phyloP scores from a whole-genome alignment of 768 basidiomycete genomes.

The Tulasnella sp. region DNA sequence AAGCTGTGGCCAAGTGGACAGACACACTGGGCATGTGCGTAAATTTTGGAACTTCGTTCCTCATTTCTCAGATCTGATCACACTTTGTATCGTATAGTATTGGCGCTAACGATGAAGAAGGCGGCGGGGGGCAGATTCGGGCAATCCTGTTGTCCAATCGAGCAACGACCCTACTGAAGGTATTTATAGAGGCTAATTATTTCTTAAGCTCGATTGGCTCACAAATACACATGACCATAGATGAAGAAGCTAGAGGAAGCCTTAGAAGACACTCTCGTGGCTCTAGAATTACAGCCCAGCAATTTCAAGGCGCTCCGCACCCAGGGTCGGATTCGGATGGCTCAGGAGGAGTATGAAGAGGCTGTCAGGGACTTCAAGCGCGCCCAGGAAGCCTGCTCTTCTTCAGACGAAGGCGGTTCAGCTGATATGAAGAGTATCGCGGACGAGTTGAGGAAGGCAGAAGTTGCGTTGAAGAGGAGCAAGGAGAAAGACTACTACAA shows the following conservation, averaged over 20 bases:
- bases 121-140: constrained; percentile 68
- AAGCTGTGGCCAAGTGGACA: constrained; percentile 57
- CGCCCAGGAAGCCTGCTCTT: constrained; percentile 57
- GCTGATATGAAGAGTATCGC: constrained; percentile 31
- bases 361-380: constrained; percentile 66
- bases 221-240: constrained; percentile 28
- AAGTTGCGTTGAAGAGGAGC: constrained; percentile 71
- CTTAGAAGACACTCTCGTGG: constrained; percentile 56
- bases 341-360: constrained; percentile 63
- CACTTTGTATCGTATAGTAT: constrained; percentile 49
- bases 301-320: constrained; percentile 84
- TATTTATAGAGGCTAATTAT: constrained; percentile 22
- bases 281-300: constrained; percentile 47
- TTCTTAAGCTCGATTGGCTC: not conserved
- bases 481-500: constrained; percentile 89
- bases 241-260: constrained; percentile 57
- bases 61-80: too few relatives aligned
- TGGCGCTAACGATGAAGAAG: constrained; percentile 58
- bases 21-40: constrained; percentile 40
- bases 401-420: constrained; percentile 44
- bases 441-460: constrained; percentile 67
- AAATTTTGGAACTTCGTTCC: too few relatives aligned
- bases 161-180: constrained; percentile 72
- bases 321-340: constrained; percentile 66
- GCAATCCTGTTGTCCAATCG: constrained; percentile 75